Evolutionary conservation across 2,329 filamentous ascomycete genomes (phyloP).

Genomic region (Lomentospora prolificans): DNA sequence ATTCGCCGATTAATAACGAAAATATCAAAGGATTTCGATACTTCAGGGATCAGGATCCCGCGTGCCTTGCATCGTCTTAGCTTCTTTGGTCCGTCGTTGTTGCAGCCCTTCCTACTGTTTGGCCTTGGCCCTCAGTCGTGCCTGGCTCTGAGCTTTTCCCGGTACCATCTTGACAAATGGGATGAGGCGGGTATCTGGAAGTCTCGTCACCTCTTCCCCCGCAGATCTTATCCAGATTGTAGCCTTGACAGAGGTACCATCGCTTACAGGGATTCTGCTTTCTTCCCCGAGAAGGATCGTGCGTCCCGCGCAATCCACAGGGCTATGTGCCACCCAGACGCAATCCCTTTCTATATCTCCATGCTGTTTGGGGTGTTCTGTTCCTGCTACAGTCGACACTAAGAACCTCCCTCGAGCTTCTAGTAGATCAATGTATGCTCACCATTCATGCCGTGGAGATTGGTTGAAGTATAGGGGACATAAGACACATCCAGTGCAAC

Average conservation of each 20-base stretch:
- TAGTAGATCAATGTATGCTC: background rate
- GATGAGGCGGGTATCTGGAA: background rate
- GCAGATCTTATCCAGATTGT: slow-evolving; percentile 6
- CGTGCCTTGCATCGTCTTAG: no score
- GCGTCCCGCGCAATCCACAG: background rate
- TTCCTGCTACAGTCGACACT: background rate
- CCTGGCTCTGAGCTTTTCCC: background rate
- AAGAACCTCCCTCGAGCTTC: background rate
- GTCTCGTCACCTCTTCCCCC: background rate
- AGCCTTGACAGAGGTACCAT: background rate
- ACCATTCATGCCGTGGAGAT: background rate
- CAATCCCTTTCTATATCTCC: background rate
- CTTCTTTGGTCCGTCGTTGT: no score
- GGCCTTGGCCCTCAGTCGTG: no score
- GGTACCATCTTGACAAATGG: background rate
- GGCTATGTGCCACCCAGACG: background rate
- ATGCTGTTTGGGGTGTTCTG: background rate
- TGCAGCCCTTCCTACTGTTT: no score
- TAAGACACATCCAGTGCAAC: background rate
- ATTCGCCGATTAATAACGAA: no score
- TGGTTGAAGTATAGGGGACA: background rate
- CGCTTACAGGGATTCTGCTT: background rate
- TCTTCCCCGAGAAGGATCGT: background rate
- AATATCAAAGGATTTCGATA: no score
- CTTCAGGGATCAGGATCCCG: no score